Evolutionary conservation across 179 eudicot genomes (phyloP).

Genomic region (Amaranthus tricolor): DNA sequence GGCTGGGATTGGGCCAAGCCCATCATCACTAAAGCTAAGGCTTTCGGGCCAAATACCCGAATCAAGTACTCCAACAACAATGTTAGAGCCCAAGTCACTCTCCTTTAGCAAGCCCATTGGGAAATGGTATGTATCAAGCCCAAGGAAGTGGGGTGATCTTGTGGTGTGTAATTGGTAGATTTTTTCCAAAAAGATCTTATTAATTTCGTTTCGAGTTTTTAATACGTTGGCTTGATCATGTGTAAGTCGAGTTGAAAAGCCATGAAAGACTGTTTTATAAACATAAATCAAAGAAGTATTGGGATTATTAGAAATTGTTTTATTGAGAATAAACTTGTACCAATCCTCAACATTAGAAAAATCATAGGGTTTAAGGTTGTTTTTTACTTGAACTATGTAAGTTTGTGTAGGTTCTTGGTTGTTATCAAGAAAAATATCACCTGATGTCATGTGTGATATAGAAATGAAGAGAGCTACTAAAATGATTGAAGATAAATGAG

Average conservation of each 20-base stretch:
- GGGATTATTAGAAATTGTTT: neutral
- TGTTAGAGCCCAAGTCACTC: constrained; percentile 54
- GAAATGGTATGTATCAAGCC: constrained; percentile 26
- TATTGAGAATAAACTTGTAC: constrained; percentile 21
- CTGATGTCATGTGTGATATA: neutral
- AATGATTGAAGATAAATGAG: neutral
- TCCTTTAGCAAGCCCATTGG: constrained; percentile 40
- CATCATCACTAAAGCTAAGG: constrained; percentile 58
- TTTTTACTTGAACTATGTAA: constrained; percentile 17
- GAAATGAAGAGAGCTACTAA: constrained; percentile 1
- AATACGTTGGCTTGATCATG: constrained; percentile 35
- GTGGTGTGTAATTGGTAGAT: constrained; percentile 45
- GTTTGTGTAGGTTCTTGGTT: constrained; percentile 6
- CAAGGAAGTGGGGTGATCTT: constrained; percentile 55
- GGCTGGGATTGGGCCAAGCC: constrained; percentile 44
- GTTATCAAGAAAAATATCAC: neutral
- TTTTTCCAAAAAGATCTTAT: constrained; percentile 41
- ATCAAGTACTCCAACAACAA: constrained; percentile 62
- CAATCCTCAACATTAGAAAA: constrained; percentile 20
- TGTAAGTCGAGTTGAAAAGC: constrained; percentile 54
- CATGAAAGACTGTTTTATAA: constrained; percentile 66
- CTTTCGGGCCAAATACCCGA: constrained; percentile 72
- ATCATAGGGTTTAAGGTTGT: constrained; percentile 16
- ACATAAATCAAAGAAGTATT: constrained; percentile 20
- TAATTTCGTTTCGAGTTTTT: constrained; percentile 30